phyloP scores from a whole-genome alignment of 306 rosid species.

The Inga leiocalycina region DNA sequence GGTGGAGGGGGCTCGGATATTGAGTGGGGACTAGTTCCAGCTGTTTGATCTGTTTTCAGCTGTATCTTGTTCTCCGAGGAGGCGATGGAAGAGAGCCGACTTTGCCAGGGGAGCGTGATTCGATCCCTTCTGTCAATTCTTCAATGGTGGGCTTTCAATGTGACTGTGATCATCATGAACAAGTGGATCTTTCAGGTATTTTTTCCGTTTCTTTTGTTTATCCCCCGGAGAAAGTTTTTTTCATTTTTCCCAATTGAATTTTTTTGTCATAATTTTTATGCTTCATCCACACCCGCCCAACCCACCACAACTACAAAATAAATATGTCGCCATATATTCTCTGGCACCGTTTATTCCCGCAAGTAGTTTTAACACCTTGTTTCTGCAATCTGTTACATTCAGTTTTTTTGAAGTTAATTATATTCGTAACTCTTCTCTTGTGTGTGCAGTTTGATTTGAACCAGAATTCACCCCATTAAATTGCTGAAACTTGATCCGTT shows the following conservation, averaged over 20 bases:
- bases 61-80: neutral
- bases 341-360: neutral
- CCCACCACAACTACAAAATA: too few species aligned
- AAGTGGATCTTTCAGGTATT: constrained; percentile 84
- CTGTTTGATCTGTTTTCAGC: constrained; percentile 39
- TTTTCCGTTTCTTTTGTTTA: neutral
- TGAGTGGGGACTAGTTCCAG: constrained; percentile 8
- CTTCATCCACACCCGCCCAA: neutral
- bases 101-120: constrained; percentile 60
- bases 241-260: neutral
- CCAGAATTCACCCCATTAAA: constrained; percentile 1
- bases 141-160: constrained; percentile 80
- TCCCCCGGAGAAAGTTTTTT: neutral
- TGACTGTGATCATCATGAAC: constrained; percentile 76
- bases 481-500: constrained; percentile 10
- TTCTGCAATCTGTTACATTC: neutral
- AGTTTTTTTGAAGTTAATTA: neutral
- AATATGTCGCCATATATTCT: neutral
- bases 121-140: constrained; percentile 72
- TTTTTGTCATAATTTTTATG: neutral
- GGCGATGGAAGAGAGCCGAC: constrained; percentile 59
- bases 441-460: neutral
- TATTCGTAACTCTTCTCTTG: neutral
- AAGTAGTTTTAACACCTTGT: neutral
- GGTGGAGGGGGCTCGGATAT: neutral